A percentile compares a stretch with the other conserved stretches of the same genome.
phyloP scores from a whole-genome alignment of 2,329 filamentous ascomycete genomes.

The Exophiala xenobiotica region DNA sequence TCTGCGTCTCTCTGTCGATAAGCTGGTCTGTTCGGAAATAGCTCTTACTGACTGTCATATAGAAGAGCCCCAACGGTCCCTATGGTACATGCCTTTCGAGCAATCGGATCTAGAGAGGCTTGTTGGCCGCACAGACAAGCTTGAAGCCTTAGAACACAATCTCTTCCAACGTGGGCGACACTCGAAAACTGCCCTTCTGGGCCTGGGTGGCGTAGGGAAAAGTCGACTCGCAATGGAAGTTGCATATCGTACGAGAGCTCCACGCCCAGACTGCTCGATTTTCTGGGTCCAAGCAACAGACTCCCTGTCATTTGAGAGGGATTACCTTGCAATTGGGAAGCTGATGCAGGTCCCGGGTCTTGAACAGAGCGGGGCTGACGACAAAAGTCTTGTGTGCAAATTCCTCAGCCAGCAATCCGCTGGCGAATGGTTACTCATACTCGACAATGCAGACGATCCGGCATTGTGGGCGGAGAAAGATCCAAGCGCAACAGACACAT shows the following conservation, averaged over 20 bases:
- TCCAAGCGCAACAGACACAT: neutral
- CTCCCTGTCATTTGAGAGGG: slow-evolving; percentile 30
- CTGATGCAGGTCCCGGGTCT: slow-evolving; percentile 28
- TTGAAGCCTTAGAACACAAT: slow-evolving; percentile 4
- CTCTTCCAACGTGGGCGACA: slow-evolving; percentile 4
- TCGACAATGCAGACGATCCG: slow-evolving; percentile 30
- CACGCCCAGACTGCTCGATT: slow-evolving; percentile 22
- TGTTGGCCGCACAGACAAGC: slow-evolving; percentile 10
- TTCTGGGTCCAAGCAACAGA: slow-evolving; percentile 36
- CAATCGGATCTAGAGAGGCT: slow-evolving; percentile 16
- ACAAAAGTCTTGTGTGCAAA: slow-evolving; percentile 30
- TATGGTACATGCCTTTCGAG: slow-evolving; percentile 23
- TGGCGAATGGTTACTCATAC: slow-evolving; percentile 35
- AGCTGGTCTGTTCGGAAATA: neutral
- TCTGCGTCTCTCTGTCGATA: too few species aligned
- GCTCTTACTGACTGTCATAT: neutral
- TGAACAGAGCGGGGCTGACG: slow-evolving; percentile 29
- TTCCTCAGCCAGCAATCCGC: slow-evolving; percentile 31
- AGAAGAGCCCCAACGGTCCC: neutral
- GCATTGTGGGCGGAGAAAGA: neutral
- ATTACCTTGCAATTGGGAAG: slow-evolving; percentile 33
- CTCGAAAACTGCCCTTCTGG: slow-evolving; percentile 18
- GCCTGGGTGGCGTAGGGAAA: slow-evolving; percentile 32
- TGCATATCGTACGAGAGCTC: slow-evolving; percentile 2
- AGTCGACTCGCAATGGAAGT: slow-evolving; percentile 31